Percentiles rank a stretch among this genome's conserved stretches.
Conservation (phyloP, 371 early-diverging fungal species). For the Chytridium lagenaria region DNA sequence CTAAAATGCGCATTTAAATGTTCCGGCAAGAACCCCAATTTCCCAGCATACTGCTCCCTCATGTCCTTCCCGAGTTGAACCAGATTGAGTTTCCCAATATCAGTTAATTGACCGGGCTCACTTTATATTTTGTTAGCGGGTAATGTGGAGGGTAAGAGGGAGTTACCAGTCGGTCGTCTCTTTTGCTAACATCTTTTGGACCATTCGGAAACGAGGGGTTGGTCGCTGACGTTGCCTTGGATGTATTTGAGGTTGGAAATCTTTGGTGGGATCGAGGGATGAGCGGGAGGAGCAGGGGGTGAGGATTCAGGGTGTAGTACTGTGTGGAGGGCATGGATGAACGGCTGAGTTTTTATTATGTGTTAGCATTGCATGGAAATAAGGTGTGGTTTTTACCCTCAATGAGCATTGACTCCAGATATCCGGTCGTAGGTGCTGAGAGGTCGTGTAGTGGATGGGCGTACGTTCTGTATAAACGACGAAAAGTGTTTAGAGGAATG, state of each 20-base stretch:
- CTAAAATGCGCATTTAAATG: conserved; percentile 30
- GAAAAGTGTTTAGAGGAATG: no score
- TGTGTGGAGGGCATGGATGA: conserved; percentile 30
- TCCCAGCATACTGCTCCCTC: conserved; percentile 69
- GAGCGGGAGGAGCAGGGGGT: not conserved
- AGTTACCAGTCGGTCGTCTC: conserved; percentile 7
- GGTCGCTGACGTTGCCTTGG: conserved; percentile 22
- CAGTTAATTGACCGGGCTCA: conserved; percentile 75
- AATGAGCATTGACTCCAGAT: conserved; percentile 41
- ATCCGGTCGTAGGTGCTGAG: conserved; percentile 7
- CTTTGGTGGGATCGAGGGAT: conserved; percentile 22
- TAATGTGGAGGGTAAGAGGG: not conserved
- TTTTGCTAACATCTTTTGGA: conserved; percentile 6
- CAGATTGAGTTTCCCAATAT: conserved; percentile 71
- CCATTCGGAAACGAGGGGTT: conserved; percentile 10
- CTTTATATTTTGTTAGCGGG: not conserved
- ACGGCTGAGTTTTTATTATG: conserved; percentile 15
- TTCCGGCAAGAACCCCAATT: conserved; percentile 52
- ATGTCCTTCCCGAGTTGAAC: conserved; percentile 62
- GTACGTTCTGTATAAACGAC: conserved; percentile 21
- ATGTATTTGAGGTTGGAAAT: conserved; percentile 22
- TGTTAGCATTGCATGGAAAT: not conserved
- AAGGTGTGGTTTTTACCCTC: not conserved
- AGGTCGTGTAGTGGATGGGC: conserved; percentile 24
- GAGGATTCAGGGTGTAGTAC: conserved; percentile 14